Evolutionary conservation across 2,329 filamentous ascomycete species (phyloP), one percentile per base, ranked within the genome.

Genomic region (Macrophomina phaseolina): DNA sequence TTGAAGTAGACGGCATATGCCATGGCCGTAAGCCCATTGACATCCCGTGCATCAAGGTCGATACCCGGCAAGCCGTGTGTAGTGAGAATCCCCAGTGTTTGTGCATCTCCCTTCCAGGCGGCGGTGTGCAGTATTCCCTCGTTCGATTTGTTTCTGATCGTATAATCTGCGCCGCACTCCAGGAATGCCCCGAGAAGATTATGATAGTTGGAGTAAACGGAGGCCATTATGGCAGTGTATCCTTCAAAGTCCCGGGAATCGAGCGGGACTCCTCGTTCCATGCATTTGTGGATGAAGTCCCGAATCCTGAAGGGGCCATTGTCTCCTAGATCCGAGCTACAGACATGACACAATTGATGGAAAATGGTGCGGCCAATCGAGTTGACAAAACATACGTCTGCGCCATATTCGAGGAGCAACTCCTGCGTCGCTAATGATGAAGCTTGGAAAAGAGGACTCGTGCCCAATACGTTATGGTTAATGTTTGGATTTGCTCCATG

Each of bases 31-130:
- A 23, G 3, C 4, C 61, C 61, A 2, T 14, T 7, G 2, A 8
- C 12, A n/a, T 64, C 16, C 4, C 16, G 18, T 7, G 28, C 14
- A 32, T 64, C 36, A 3, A 64, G 6, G 5, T 63, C 60, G 60
- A 63, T 63, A 4, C 46, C 34, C 12, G 46, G 36, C 40, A 63
- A 46, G 18, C 60, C 60, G 14, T 63, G 60, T 23, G 46, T 46
- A 6, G 60, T 18, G 9, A 63, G n/a, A 5, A 30, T 30, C 2
- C 42, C 4, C 34, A 63, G 16, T 9, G 48, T 51, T 11, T 3
- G 8, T 18, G 18, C 32, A n/a, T 52, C 46, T 5, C 30, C 46
- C 1, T 6, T 23, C 16, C 1, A 23, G 11, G 58, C 45, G 34
- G 58, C 56, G 12, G 12, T 2, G n/a, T 48, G 56, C 42, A 61